Evolutionary conservation across 306 rosid species (phyloP).

Genomic region (Casuarina cunninghamiana): DNA sequence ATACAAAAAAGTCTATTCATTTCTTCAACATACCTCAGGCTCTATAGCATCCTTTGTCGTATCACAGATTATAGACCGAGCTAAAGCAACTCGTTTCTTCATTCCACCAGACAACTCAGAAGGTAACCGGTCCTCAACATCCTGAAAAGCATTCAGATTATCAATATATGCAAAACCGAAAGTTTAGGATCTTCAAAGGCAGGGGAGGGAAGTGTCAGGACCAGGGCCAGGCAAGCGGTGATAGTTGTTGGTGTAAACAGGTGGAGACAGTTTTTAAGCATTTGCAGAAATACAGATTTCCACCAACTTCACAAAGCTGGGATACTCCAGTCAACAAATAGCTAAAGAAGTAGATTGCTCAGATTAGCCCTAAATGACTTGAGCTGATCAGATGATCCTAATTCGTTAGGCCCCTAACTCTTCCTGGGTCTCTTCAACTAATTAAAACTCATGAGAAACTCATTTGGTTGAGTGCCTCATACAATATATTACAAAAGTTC

Average conservation of each 20-base stretch:
- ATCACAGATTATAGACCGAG: slow-evolving; percentile 87
- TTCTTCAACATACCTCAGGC: slow-evolving; percentile 76
- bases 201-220: slow-evolving; percentile 6
- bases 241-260: slow-evolving; percentile 5
- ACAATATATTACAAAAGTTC: not conserved
- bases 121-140: slow-evolving; percentile 90
- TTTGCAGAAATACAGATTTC: not conserved
- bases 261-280: not conserved
- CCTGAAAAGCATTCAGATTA: slow-evolving; percentile 43
- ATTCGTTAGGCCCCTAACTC: not conserved
- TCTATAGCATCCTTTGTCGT: slow-evolving; percentile 66
- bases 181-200: not conserved
- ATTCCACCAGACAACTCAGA: slow-evolving; percentile 99
- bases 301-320: not conserved
- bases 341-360: not conserved
- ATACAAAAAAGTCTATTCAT: slow-evolving; percentile 4
- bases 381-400: not conserved
- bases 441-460: not conserved
- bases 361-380: not conserved
- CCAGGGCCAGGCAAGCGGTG: slow-evolving; percentile 1
- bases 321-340: not conserved
- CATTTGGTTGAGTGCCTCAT: not conserved
- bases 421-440: not conserved
- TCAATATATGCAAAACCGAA: slow-evolving; percentile 7
- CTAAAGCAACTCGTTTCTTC: slow-evolving; percentile 98